These are phyloP conservation scores for Scalesia atractyloides DNA, from an alignment of 129 eudicot genomes.

Conservation along the genomic window DNA sequence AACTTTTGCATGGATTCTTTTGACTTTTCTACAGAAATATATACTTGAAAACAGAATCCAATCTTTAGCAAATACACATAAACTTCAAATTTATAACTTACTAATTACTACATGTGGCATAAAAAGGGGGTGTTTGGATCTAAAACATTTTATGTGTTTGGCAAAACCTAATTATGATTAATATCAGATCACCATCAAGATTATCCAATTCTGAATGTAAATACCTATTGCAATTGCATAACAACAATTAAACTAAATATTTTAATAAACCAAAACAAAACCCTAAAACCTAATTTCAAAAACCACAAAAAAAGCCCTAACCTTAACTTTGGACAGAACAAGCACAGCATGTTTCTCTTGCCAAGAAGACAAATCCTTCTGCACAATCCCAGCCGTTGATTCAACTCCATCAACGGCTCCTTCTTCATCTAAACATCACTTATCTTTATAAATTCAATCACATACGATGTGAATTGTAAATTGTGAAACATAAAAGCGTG, in stretches of 20 bases:
- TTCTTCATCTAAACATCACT: slow-evolving; percentile 44
- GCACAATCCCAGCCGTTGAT: slow-evolving; percentile 45
- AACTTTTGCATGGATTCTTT: too few species aligned
- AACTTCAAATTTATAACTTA: neutral
- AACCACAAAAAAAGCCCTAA: slow-evolving; percentile 11
- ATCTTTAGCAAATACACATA: slow-evolving; percentile 16
- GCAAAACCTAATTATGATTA: neutral
- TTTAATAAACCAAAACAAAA: slow-evolving; percentile 11
- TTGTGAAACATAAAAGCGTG: neutral
- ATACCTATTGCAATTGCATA: neutral
- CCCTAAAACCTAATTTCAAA: slow-evolving; percentile 8
- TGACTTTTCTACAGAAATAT: neutral
- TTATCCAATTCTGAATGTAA: too few species aligned
- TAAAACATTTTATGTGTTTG: neutral
- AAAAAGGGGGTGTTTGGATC: neutral
- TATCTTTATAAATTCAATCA: neutral
- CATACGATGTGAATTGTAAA: neutral
- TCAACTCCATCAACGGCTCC: slow-evolving; percentile 37
- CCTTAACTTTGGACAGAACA: slow-evolving; percentile 81
- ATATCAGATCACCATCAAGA: neutral
- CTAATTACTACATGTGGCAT: slow-evolving; percentile 3
- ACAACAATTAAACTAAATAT: neutral
- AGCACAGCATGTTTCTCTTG: slow-evolving; percentile 78
- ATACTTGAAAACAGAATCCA: neutral
- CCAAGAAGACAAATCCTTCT: slow-evolving; percentile 81